phyloP scores from a whole-genome alignment of 345 rosid genomes.

The Barbarea vulgaris region DNA sequence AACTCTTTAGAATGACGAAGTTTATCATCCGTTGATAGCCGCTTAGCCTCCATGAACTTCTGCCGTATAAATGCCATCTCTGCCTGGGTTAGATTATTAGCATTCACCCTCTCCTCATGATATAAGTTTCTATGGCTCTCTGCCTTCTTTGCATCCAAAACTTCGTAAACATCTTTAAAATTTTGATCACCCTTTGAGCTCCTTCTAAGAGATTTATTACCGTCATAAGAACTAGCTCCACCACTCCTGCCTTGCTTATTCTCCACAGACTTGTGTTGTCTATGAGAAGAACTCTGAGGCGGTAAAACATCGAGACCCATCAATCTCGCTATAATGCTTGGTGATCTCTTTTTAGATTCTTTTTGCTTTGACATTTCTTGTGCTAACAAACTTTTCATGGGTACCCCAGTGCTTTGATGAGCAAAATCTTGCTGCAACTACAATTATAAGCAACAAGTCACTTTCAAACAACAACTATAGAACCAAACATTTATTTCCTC shows the following conservation, averaged over 20 bases:
- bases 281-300: slow-evolving; percentile 52
- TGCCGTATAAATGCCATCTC: slow-evolving; percentile 73
- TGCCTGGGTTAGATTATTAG: slow-evolving; percentile 56
- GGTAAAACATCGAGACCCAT: slow-evolving; percentile 97
- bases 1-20: slow-evolving; percentile 79
- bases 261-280: slow-evolving; percentile 48
- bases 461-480: slow-evolving; percentile 29
- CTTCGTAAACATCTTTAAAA: slow-evolving; percentile 97
- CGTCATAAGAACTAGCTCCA: slow-evolving; percentile 47
- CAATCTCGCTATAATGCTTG: slow-evolving; percentile 80
- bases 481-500: not conserved
- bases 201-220: slow-evolving; percentile 59
- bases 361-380: slow-evolving; percentile 82
- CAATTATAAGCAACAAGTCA: slow-evolving; percentile 32
- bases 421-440: slow-evolving; percentile 55
- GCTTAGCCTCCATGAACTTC: slow-evolving; percentile 78
- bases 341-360: slow-evolving; percentile 71
- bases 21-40: slow-evolving; percentile 70
- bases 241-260: slow-evolving; percentile 38
- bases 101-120: slow-evolving; percentile 40
- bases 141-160: slow-evolving; percentile 61
- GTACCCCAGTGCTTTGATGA: slow-evolving; percentile 49
- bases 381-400: slow-evolving; percentile 73
- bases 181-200: slow-evolving; percentile 78
- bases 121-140: slow-evolving; percentile 44